phyloP scores from a whole-genome alignment of 306 rosid species.

The Medicago arabica region DNA sequence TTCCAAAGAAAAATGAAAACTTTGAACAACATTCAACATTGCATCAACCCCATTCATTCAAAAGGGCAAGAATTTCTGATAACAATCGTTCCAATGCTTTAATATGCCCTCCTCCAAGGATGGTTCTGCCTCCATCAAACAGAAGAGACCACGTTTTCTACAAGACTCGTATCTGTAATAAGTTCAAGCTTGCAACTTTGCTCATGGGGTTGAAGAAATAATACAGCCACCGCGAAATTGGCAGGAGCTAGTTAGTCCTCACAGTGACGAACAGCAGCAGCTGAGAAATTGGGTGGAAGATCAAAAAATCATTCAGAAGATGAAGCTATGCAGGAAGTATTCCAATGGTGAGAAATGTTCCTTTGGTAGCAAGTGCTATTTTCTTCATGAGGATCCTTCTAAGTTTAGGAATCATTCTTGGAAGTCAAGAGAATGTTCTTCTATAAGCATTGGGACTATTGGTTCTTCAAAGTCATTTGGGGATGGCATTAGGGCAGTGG shows the following conservation, averaged over 20 bases:
- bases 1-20: constrained; percentile 49
- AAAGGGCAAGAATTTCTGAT: constrained; percentile 66
- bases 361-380: constrained; percentile 87
- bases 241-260: constrained; percentile 76
- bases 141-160: constrained; percentile 72
- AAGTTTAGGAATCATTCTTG: constrained; percentile 79
- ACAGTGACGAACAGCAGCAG: constrained; percentile 56
- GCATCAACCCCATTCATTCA: constrained; percentile 52
- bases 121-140: constrained; percentile 48
- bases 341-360: constrained; percentile 93
- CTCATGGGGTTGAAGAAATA: constrained; percentile 88
- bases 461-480: constrained; percentile 53
- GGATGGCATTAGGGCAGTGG: constrained; percentile 50
- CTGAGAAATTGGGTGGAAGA: constrained; percentile 76
- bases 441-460: constrained; percentile 74
- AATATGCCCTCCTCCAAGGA: constrained; percentile 29
- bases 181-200: constrained; percentile 81
- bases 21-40: constrained; percentile 48
- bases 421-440: constrained; percentile 73
- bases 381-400: constrained; percentile 88
- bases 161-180: constrained; percentile 90
- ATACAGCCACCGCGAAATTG: constrained; percentile 94
- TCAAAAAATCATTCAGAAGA: constrained; percentile 81
- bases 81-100: constrained; percentile 26
- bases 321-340: constrained; percentile 95